Evolutionary conservation across 495 filamentous ascomycete species (phyloP), one percentile per base, ranked within the genome.

Genomic region (Penicillium turbatum): DNA sequence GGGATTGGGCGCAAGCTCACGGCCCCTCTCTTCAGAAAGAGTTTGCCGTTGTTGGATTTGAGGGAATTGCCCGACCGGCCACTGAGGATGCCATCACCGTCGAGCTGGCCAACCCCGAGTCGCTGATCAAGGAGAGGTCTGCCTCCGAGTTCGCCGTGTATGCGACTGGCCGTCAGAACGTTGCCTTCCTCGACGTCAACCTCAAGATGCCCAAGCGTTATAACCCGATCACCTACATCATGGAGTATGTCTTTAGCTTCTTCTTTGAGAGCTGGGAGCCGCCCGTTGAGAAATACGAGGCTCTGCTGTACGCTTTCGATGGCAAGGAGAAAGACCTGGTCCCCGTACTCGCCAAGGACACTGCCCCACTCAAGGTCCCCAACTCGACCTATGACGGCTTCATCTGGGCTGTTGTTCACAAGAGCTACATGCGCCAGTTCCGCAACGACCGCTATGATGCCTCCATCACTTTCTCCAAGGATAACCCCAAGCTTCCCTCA

Each of bases 381-480:
- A 92, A 90, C 76, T 91, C 86, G 56, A 69, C 74, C 15, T 96
- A 86, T 62, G 95, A 97, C 69, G 86, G 83, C 32, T 98, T 97
- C 59, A 91, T 98, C 55, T 97, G 84, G 82, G 95, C 91, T 29
- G 70, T 98, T 59, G 92, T 97, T 35, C 89, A 97, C 79, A 98
- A 98, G 80, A 87, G 89, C 63, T 69, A 79, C 67, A 97, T 98
- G 92, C 89, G 86, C 76, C 74, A 82, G 61, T 82, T 95, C 65
- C 84, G 93, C 43, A 87, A 95, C 31, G 93, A 96, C 48, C 86
- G 95, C 59, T 98, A 97, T 69, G 93, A 98, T 71, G 77, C 96
- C 29, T 93, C 88, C 24, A 83, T 98, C 48, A 96, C 93, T 19
- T 84, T 80, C 59, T 96, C 92, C 56, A 92, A 89, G 75, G 95